These are phyloP conservation scores for Prillingera fragicola DNA, from an alignment of 1,284 basidiomycete genomes.

Conservation along the genomic window DNA sequence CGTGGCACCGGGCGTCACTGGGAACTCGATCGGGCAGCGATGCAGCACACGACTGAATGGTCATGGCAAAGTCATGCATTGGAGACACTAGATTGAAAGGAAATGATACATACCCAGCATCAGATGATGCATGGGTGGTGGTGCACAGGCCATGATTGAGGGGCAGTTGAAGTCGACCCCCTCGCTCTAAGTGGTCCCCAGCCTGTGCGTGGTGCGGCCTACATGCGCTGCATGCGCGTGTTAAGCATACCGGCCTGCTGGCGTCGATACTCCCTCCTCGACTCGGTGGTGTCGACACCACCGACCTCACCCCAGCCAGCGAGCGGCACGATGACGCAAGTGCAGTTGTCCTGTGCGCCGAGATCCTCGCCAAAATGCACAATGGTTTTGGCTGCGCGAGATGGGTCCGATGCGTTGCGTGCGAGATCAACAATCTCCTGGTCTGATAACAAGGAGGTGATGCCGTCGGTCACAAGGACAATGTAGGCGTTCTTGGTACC, in stretches of 20 bases:
- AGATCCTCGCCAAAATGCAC: conserved; percentile 84
- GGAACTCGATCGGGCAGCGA: too few species aligned
- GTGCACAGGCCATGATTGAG: too few species aligned
- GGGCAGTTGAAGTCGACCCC: background rate
- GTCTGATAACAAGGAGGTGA: conserved; percentile 84
- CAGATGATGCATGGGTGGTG: too few species aligned
- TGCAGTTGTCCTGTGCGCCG: conserved; percentile 85
- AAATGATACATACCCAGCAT: too few species aligned
- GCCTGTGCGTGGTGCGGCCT: too few species aligned
- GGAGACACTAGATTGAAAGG: too few species aligned
- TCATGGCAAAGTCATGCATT: too few species aligned
- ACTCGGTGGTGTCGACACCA: conserved; percentile 68
- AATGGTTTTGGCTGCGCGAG: conserved; percentile 73
- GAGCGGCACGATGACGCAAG: conserved; percentile 85
- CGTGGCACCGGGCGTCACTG: too few species aligned
- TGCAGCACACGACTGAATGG: too few species aligned
- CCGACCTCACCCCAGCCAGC: conserved; percentile 80
- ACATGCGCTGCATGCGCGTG: conserved; percentile 48
- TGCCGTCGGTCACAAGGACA: conserved; percentile 79
- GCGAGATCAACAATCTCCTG: conserved; percentile 91
- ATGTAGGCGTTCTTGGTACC: conserved; percentile 76
- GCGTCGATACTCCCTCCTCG: conserved; percentile 70
- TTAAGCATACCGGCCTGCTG: conserved; percentile 56
- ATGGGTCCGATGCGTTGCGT: conserved; percentile 65
- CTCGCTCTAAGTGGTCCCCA: too few species aligned